Percentiles rank a stretch among this genome's conserved stretches.
Conservation (phyloP, 257 asterid genomes). For the Marsdenia floribunda region DNA sequence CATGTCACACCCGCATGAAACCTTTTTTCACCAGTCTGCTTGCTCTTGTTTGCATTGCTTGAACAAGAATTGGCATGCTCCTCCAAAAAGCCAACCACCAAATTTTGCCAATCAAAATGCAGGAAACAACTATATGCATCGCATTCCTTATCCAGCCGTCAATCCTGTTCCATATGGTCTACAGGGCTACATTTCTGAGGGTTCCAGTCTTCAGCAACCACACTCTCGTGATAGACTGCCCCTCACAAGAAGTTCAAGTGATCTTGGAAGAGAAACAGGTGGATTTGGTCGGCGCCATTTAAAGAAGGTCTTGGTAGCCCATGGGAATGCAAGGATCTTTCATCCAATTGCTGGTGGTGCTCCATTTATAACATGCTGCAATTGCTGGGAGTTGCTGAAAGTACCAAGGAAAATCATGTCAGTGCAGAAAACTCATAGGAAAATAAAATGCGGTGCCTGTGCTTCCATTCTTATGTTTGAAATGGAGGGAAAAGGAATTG, state of each 20-base stretch:
- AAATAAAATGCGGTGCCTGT: constrained; percentile 83
- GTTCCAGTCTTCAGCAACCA: constrained; percentile 27
- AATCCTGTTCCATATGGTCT: constrained; percentile 35
- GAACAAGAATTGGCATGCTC: constrained; percentile 48
- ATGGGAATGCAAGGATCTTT: constrained; percentile 31
- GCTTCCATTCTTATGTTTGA: constrained; percentile 61
- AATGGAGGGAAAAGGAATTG: constrained; percentile 43
- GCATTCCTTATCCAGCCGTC: constrained; percentile 25
- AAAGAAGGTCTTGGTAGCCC: constrained; percentile 39
- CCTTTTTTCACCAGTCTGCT: constrained; percentile 65
- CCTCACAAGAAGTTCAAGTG: constrained; percentile 43
- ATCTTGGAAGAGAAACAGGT: constrained; percentile 41
- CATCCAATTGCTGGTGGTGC: constrained; percentile 85
- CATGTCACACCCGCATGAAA: constrained; percentile 59
- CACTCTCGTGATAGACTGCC: constrained; percentile 35
- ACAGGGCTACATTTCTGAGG: constrained; percentile 34
- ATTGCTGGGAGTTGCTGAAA: constrained; percentile 74
- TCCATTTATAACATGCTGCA: constrained; percentile 75
- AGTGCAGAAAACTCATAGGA: constrained; percentile 37
- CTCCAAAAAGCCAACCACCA: constrained; percentile 45
- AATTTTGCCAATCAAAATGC: constrained; percentile 36
- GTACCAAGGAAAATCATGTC: constrained; percentile 48
- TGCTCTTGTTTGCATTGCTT: constrained; percentile 74
- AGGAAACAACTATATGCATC: constrained; percentile 36
- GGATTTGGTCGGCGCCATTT: constrained; percentile 47